Evolutionary conservation across 2,329 filamentous ascomycete genomes (phyloP).

Genomic region (Botrytis tulipae): DNA sequence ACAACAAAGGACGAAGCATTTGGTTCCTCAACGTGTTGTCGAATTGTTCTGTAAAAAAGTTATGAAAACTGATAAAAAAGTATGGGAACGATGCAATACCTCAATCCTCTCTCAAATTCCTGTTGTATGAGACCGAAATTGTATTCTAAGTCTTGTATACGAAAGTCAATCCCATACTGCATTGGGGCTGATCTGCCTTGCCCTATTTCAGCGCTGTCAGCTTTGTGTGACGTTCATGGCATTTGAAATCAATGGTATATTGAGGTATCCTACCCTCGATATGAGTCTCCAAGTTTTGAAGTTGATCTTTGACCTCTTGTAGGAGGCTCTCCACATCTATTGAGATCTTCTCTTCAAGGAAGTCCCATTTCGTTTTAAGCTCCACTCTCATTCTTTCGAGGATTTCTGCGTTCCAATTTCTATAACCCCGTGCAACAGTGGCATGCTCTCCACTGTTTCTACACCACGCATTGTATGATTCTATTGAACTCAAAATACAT

Average conservation of each 20-base stretch:
- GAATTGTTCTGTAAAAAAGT: background rate
- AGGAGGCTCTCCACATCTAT: background rate
- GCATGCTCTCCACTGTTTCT: background rate
- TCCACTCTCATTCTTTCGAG: background rate
- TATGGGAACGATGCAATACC: background rate
- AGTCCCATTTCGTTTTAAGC: background rate
- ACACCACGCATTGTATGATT: background rate
- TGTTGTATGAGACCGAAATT: background rate
- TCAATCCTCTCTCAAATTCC: background rate
- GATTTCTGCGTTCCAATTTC: background rate
- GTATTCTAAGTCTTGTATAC: background rate
- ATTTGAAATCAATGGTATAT: accelerated
- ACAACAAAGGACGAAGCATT: background rate
- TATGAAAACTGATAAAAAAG: background rate
- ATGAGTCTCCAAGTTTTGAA: background rate
- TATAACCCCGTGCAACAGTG: background rate
- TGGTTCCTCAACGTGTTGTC: background rate
- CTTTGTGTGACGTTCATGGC: background rate
- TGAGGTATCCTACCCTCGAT: background rate
- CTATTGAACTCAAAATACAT: background rate
- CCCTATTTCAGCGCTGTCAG: background rate
- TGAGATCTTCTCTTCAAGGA: background rate
- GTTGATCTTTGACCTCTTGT: background rate
- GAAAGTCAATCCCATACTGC: background rate
- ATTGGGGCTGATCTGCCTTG: background rate